Evolutionary conservation across 148 eudicot species (phyloP).

Genomic region (Fallopia convolvulus): DNA sequence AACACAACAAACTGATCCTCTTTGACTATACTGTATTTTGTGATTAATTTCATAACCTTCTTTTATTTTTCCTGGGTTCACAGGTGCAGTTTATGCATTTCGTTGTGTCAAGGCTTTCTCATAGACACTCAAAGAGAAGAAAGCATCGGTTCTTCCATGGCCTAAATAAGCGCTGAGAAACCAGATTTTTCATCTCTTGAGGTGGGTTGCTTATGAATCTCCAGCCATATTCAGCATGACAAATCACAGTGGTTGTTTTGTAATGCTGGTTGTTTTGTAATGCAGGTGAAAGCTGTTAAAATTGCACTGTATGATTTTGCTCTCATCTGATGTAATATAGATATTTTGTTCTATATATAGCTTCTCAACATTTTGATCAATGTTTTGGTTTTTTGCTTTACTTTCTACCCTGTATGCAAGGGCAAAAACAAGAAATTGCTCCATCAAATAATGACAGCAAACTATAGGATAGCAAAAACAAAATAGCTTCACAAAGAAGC

Average conservation of each 20-base stretch:
- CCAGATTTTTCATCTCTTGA: neutral
- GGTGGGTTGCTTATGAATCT: neutral
- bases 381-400: neutral
- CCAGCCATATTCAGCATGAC: neutral
- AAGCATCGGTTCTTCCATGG: constrained; percentile 93
- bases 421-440: neutral
- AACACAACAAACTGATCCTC: neutral
- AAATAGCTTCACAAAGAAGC: constrained; percentile 7
- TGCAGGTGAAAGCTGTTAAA: neutral
- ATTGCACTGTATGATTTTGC: neutral
- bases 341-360: neutral
- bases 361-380: neutral
- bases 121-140: constrained; percentile 62
- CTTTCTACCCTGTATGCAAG: neutral
- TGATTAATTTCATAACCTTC: neutral
- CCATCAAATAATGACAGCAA: neutral
- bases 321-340: neutral
- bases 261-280: neutral
- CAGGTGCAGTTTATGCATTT: constrained; percentile 83
- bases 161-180: constrained; percentile 33
- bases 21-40: neutral
- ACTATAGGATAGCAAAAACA: neutral
- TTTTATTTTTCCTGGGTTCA: constrained; percentile 7
- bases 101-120: constrained; percentile 50
- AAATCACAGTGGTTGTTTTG: neutral